phyloP scores from a whole-genome alignment of 2,329 filamentous ascomycete species.

The Raffaelea arxii region DNA sequence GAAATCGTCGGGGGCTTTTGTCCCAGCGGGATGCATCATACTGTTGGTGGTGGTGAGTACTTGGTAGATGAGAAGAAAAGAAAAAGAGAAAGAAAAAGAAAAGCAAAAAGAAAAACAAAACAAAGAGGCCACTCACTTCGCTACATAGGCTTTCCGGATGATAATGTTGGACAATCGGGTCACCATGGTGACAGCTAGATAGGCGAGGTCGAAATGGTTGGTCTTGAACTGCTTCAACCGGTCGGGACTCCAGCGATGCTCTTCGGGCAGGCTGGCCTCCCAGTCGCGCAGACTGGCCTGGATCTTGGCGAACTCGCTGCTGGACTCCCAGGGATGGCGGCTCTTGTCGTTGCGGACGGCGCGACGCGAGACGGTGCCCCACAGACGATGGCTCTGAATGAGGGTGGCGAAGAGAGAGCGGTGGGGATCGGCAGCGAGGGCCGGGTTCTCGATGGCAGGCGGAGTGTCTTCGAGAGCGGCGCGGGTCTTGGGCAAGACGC shows the following conservation, averaged over 20 bases:
- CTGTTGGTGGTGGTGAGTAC: slow-evolving; percentile 15
- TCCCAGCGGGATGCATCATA: slow-evolving; percentile 27
- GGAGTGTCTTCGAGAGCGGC: slow-evolving; percentile 44
- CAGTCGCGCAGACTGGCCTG: slow-evolving; percentile 33
- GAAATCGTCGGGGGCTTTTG: slow-evolving; percentile 20
- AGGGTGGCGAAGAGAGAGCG: slow-evolving; percentile 45
- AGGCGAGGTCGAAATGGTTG: slow-evolving; percentile 40
- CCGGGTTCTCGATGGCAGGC: slow-evolving; percentile 35
- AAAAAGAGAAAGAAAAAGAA: not conserved
- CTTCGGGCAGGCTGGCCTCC: slow-evolving; percentile 36
- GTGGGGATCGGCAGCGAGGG: slow-evolving; percentile 29
- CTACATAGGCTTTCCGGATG: slow-evolving; percentile 44
- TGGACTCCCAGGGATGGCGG: slow-evolving; percentile 33
- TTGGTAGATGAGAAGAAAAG: not conserved
- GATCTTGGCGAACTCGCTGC: slow-evolving; percentile 38
- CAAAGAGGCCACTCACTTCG: slow-evolving; percentile 37
- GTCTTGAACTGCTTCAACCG: slow-evolving; percentile 35
- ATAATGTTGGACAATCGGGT: slow-evolving; percentile 48
- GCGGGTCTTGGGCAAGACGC: slow-evolving; percentile 35
- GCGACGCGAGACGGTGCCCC: slow-evolving; percentile 41
- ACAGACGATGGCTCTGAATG: slow-evolving; percentile 45
- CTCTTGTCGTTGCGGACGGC: slow-evolving; percentile 34
- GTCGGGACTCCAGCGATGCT: slow-evolving; percentile 35
- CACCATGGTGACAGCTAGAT: slow-evolving; percentile 45
- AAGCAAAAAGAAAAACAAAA: not conserved